Conservation (phyloP, 345 rosid genomes). For the Eucalyptus paniculata region DNA sequence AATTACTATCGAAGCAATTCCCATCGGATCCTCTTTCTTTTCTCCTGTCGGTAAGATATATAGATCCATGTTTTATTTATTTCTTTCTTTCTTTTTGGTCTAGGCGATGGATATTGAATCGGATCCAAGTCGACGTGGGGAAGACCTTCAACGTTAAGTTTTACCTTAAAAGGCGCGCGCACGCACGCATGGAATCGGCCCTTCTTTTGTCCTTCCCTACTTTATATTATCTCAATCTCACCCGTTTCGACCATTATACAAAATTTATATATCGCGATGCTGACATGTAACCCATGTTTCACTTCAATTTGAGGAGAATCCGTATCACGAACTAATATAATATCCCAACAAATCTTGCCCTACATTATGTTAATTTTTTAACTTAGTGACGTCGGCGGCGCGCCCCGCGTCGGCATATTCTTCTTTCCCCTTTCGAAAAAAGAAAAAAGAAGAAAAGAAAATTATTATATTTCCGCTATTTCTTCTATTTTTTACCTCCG, state of each 20-base stretch:
- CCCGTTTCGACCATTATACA: neutral
- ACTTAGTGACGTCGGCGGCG: neutral
- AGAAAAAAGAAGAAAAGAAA: too few relatives aligned
- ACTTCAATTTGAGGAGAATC: neutral
- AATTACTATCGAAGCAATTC: neutral
- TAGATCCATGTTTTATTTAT: neutral
- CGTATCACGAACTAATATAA: neutral
- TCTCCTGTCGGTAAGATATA: neutral
- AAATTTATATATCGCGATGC: neutral
- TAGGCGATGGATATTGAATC: neutral
- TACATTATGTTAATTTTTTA: rapidly evolving
- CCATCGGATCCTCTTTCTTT: neutral
- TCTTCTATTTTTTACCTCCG: neutral
- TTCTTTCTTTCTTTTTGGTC: neutral
- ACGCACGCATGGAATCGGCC: neutral
- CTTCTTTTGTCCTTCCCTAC: neutral
- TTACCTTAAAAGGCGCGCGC: neutral
- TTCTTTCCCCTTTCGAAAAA: neutral
- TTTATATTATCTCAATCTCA: neutral
- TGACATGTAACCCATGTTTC: neutral
- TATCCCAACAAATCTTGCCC: neutral
- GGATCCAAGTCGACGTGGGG: neutral
- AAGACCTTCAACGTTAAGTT: neutral
- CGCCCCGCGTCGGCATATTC: neutral
- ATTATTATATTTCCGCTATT: neutral